phyloP scores from a whole-genome alignment of 306 rosid genomes.

The Gastrolobium villosum region DNA sequence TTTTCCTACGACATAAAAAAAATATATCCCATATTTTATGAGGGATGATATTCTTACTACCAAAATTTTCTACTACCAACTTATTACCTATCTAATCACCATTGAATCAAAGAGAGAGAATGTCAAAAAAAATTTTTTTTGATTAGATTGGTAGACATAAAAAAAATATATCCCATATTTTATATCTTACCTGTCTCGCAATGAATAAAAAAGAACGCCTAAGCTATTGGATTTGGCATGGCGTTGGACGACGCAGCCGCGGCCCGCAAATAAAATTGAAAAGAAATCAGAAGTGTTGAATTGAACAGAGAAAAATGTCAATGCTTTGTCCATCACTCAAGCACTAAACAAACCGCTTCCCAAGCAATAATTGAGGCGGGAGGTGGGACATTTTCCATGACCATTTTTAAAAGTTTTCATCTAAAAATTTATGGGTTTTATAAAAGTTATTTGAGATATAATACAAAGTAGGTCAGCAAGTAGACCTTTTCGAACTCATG shows the following conservation, averaged over 20 bases:
- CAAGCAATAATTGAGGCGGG: background rate
- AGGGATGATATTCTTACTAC: too few relatives aligned
- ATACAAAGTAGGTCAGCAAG: too few relatives aligned
- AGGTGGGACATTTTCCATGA: background rate
- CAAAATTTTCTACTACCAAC: too few relatives aligned
- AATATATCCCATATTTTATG: too few relatives aligned
- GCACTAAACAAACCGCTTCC: background rate
- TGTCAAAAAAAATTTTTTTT: too few relatives aligned
- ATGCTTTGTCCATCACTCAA: background rate
- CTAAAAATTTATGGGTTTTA: too few relatives aligned
- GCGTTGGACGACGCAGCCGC: slow-evolving; percentile 8
- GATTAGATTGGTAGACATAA: too few relatives aligned
- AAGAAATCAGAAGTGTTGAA: background rate
- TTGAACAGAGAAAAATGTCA: background rate
- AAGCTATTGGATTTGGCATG: background rate
- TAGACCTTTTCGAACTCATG: too few relatives aligned
- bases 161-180: too few relatives aligned
- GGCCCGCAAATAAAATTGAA: background rate
- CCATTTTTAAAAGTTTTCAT: background rate
- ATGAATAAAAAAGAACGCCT: background rate
- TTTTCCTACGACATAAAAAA: too few relatives aligned
- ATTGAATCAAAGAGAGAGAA: too few relatives aligned
- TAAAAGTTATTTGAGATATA: background rate
- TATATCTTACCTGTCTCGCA: background rate
- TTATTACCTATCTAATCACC: too few relatives aligned